Evolutionary conservation across 176 grass and related monocot genomes (phyloP).

Genomic region (Phyllostachys edulis): DNA sequence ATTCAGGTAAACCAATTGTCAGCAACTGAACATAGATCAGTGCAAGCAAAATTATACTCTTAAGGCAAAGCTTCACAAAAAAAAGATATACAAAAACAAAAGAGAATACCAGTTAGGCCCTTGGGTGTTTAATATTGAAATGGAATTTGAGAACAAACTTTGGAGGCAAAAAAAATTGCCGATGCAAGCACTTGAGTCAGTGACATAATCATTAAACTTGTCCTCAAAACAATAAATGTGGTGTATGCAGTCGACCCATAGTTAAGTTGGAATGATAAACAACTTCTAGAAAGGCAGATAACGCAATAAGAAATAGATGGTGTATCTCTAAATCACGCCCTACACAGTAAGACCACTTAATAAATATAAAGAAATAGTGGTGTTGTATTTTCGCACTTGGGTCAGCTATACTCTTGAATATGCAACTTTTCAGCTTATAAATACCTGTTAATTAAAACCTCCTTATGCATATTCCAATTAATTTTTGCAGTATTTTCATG

Average conservation of each 20-base stretch:
- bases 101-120: background rate
- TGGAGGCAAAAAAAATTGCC: background rate
- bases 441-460: slow-evolving; percentile 2
- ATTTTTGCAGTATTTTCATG: slow-evolving; percentile 6
- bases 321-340: background rate
- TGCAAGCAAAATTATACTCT: slow-evolving; percentile 5
- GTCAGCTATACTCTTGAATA: slow-evolving; percentile 8
- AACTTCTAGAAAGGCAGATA: background rate
- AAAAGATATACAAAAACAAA: background rate
- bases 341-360: background rate
- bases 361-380: background rate
- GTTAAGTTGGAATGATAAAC: background rate
- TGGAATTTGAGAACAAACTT: background rate
- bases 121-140: slow-evolving; percentile 5
- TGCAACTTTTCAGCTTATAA: background rate
- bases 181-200: background rate
- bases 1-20: slow-evolving; percentile 12
- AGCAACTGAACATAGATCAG: background rate
- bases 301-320: background rate
- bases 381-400: background rate
- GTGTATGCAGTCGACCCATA: background rate
- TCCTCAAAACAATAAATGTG: slow-evolving; percentile 7
- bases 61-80: slow-evolving; percentile 3
- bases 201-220: background rate
- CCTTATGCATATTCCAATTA: background rate